Evolutionary conservation across 2,329 filamentous ascomycete species (phyloP).

Genomic region (Sporothrix globosa): DNA sequence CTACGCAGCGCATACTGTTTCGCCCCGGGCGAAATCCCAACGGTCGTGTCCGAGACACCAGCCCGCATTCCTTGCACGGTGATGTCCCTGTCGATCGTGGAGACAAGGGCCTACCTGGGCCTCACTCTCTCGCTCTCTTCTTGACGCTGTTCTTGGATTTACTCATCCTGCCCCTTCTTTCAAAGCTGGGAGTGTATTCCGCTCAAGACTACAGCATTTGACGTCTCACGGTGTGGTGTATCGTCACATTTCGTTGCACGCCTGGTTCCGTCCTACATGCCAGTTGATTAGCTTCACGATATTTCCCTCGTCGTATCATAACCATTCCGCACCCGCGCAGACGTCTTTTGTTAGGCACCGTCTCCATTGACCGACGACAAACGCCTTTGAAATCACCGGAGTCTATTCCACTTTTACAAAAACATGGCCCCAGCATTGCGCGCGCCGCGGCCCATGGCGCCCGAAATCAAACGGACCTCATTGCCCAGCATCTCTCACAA

Average conservation of each 20-base stretch:
- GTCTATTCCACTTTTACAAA: background rate
- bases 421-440: constrained; percentile 16
- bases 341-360: background rate
- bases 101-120: background rate
- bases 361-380: background rate
- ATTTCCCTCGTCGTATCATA: background rate
- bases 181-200: too few species aligned
- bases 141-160: background rate
- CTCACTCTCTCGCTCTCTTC: background rate
- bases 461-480: background rate
- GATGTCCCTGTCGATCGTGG: constrained; percentile 18
- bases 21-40: background rate
- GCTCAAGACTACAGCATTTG: background rate
- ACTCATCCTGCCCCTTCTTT: background rate
- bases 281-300: background rate
- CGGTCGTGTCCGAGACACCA: constrained; percentile 19
- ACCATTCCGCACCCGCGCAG: background rate
- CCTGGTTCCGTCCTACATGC: constrained; percentile 14
- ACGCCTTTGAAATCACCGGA: background rate
- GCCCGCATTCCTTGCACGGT: constrained; percentile 20
- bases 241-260: constrained; percentile 9
- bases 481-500: background rate
- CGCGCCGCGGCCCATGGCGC: background rate
- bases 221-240: constrained; percentile 5
- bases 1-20: background rate